These are phyloP conservation scores for Neohortaea acidophila DNA, from an alignment of 495 filamentous ascomycete genomes.

Conservation along the genomic window DNA sequence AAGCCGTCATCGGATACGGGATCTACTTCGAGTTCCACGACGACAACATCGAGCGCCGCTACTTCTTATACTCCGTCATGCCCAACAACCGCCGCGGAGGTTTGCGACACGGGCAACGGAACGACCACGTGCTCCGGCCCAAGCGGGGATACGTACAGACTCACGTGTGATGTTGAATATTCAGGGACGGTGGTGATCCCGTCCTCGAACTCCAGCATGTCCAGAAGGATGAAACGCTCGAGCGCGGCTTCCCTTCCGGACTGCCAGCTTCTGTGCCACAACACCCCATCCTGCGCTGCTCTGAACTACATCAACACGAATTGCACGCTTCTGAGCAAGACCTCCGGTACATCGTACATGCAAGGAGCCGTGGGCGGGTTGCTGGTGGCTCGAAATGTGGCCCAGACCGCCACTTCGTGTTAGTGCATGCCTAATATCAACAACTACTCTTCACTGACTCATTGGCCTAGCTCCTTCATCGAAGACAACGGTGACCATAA, in stretches of 20 bases:
- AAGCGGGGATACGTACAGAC: conserved; percentile 7
- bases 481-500: conserved; percentile 5
- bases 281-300: conserved; percentile 8
- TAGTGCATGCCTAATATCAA: too few species aligned
- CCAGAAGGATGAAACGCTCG: not conserved
- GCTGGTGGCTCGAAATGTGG: too few species aligned
- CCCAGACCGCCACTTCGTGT: conserved; percentile 5
- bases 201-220: not conserved
- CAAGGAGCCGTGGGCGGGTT: conserved; percentile 5
- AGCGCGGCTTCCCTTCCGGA: conserved; percentile 1
- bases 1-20: too few species aligned
- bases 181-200: conserved; percentile 11
- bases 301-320: conserved; percentile 9
- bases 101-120: not conserved
- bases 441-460: too few species aligned
- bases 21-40: too few species aligned
- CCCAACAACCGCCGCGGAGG: not conserved
- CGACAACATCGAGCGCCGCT: too few species aligned
- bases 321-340: conserved; percentile 9
- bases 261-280: conserved; percentile 9
- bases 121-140: conserved; percentile 5
- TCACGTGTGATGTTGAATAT: conserved; percentile 6
- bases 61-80: conserved; percentile 4
- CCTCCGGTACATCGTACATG: conserved; percentile 1
- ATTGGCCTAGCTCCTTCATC: conserved; percentile 4